Evolutionary conservation across 345 rosid genomes (phyloP).

Genomic region (Jatropha curcas): DNA sequence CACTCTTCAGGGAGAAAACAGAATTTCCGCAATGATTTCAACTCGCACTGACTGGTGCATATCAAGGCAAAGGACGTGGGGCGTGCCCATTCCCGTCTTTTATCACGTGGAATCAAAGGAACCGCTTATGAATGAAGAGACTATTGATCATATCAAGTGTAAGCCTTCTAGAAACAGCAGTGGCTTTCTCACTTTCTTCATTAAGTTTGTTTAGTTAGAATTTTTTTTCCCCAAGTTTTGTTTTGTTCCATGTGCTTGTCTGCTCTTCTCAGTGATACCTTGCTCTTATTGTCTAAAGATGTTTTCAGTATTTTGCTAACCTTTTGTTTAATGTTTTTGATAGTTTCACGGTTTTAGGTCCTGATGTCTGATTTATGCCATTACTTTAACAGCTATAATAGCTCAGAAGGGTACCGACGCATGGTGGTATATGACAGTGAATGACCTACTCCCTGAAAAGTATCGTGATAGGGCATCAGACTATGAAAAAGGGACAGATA

Average conservation of each 20-base stretch:
- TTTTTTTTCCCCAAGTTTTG: too few species aligned
- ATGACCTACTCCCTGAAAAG: slow-evolving; percentile 78
- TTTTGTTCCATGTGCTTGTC: not conserved
- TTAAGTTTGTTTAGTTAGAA: not conserved
- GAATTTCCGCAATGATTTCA: slow-evolving; percentile 90
- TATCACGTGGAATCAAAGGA: slow-evolving; percentile 75
- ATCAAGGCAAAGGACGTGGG: slow-evolving; percentile 97
- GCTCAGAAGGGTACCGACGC: slow-evolving; percentile 84
- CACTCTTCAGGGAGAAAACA: slow-evolving; percentile 68
- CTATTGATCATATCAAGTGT: slow-evolving; percentile 78
- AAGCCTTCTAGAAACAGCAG: slow-evolving; percentile 33
- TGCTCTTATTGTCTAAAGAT: slow-evolving; percentile 6
- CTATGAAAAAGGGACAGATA: slow-evolving; percentile 89
- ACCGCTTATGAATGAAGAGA: slow-evolving; percentile 89
- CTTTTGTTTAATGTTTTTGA: not conserved
- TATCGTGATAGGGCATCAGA: slow-evolving; percentile 69
- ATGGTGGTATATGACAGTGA: slow-evolving; percentile 96
- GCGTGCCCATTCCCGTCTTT: slow-evolving; percentile 93
- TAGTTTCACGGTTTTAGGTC: not conserved
- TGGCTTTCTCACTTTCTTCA: not conserved
- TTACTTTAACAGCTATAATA: slow-evolving; percentile 59
- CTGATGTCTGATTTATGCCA: not conserved
- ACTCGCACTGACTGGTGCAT: slow-evolving; percentile 97
- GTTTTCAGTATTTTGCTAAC: slow-evolving; percentile 3
- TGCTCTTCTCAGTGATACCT: not conserved